Conservation (phyloP, 2,329 filamentous ascomycete genomes). For the Clonostachys chloroleuca region DNA sequence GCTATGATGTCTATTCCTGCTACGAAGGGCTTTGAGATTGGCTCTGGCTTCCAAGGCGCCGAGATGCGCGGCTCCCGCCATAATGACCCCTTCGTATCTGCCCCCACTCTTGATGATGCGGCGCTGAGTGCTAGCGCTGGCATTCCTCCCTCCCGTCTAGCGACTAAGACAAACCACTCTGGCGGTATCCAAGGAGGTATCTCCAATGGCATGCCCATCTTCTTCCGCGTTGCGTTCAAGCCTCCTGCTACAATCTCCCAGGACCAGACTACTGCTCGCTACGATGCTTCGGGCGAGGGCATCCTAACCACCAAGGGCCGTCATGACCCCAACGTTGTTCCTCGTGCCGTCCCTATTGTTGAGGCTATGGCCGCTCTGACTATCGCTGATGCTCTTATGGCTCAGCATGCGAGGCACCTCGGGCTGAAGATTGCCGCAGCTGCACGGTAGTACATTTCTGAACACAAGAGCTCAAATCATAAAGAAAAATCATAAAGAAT, state of each 20-base stretch:
- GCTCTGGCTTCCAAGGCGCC: slow-evolving; percentile 84
- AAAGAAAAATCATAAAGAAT: slow-evolving; percentile 3
- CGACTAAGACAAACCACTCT: slow-evolving; percentile 90
- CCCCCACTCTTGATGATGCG: slow-evolving; percentile 38
- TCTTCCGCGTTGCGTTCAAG: slow-evolving; percentile 95
- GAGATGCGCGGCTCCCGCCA: slow-evolving; percentile 84
- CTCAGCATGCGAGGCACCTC: slow-evolving; percentile 63
- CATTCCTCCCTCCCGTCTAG: slow-evolving; percentile 56
- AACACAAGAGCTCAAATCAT: not conserved
- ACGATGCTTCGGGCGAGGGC: slow-evolving; percentile 67
- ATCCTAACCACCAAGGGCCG: slow-evolving; percentile 86
- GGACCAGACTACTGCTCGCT: slow-evolving; percentile 78
- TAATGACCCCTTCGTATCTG: slow-evolving; percentile 63
- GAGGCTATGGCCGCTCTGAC: slow-evolving; percentile 89
- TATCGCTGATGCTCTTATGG: slow-evolving; percentile 81
- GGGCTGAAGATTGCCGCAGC: slow-evolving; percentile 12
- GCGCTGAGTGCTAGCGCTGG: slow-evolving; percentile 32
- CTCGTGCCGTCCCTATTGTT: slow-evolving; percentile 80
- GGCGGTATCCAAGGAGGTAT: slow-evolving; percentile 96
- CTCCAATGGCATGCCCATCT: slow-evolving; percentile 87
- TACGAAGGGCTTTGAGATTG: slow-evolving; percentile 93
- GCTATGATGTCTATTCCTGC: slow-evolving; percentile 95
- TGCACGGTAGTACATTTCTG: not conserved
- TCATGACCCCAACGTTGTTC: slow-evolving; percentile 91
- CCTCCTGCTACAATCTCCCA: slow-evolving; percentile 89